Conservation (phyloP, 2,329 filamentous ascomycete species). For the Penicillium frequentans region DNA sequence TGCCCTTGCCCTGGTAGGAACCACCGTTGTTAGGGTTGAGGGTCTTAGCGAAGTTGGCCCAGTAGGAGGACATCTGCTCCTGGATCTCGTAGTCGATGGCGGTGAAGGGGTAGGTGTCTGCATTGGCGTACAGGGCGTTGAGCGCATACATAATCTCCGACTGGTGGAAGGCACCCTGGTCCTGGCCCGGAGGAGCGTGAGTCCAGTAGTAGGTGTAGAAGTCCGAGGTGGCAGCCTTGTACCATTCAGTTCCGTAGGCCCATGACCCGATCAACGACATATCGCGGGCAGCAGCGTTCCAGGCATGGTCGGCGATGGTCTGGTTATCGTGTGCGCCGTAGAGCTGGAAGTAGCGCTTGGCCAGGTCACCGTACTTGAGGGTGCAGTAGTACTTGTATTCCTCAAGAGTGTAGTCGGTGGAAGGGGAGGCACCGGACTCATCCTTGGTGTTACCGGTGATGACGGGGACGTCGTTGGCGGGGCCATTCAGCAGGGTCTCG, state of each 20-base stretch:
- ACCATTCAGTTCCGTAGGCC: conserved; percentile 31
- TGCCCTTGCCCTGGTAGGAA: conserved; percentile 18
- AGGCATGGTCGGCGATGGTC: conserved; percentile 20
- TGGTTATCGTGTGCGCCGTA: conserved; percentile 27
- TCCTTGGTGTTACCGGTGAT: conserved; percentile 40
- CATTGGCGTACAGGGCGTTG: conserved; percentile 38
- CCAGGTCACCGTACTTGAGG: conserved; percentile 35
- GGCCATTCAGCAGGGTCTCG: conserved; percentile 24
- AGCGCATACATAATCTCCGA: conserved; percentile 42
- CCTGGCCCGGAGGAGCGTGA: conserved; percentile 38
- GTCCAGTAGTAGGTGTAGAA: conserved; percentile 41
- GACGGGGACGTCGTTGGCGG: conserved; percentile 37
- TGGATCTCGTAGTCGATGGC: conserved; percentile 29
- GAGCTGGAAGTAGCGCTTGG: conserved; percentile 26
- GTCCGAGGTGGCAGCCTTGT: conserved; percentile 21
- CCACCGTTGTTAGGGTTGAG: conserved; percentile 26
- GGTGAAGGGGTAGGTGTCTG: conserved; percentile 25
- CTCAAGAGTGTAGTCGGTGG: conserved; percentile 25
- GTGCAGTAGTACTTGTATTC: conserved; percentile 27
- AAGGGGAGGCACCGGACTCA: conserved; percentile 27
- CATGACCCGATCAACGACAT: conserved; percentile 26
- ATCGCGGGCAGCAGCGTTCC: conserved; percentile 29
- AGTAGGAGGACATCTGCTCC: conserved; percentile 33
- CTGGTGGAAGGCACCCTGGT: conserved; percentile 37
- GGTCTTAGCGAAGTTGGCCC: conserved; percentile 38